Evolutionary conservation across 495 filamentous ascomycete genomes (phyloP), one percentile per base, ranked within the genome.

Genomic region (Niebla homalea): DNA sequence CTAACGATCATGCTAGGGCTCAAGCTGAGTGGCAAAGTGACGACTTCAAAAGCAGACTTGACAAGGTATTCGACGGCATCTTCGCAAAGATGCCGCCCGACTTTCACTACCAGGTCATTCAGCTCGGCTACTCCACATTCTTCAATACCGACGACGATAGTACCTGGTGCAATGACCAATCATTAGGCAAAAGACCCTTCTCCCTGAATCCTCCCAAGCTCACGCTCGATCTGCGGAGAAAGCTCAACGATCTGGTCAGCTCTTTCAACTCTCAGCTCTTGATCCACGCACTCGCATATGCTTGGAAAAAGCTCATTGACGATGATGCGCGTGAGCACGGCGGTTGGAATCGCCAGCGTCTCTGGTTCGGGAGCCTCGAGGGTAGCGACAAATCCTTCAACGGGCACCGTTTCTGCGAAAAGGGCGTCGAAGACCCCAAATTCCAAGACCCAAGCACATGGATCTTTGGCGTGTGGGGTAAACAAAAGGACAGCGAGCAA

Each of bases 371-470:
- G 11, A n/a, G 29, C 35, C 2, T 7, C 18, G 21, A 21, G 10
- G 5, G 18, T 4, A 10, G 15, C 25, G 20, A 41, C n/a, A 14
- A 4, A n/a, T n/a, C 11, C 25, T 49, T 43, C 29, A 36, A 43
- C 11, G 47, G 47, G 15, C 47, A 49, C 25, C 47, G 47, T 22
- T 49, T 41, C 36, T 49, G 47, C 37, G 47, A 49, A 21, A 15
- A n/a, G 25, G 45, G 45, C 42, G 16, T 20, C 42, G 42, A 45
- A 48, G 32, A 48, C 8, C 22, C 45, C n/a, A 35, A 32, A 29
- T 37, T 48, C 25, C 2, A 29, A n/a, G 23, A n/a, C 14, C 20
- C 45, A 21, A 36, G 22, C 22, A 18, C n/a, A n/a, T 48, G 45
- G 45, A 18, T 48, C 32, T 48, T 48, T 29, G 45, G 45, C 20